Evolutionary conservation across 352 stramenopile species (phyloP).

Genomic region (Globisporangium nagaii): DNA sequence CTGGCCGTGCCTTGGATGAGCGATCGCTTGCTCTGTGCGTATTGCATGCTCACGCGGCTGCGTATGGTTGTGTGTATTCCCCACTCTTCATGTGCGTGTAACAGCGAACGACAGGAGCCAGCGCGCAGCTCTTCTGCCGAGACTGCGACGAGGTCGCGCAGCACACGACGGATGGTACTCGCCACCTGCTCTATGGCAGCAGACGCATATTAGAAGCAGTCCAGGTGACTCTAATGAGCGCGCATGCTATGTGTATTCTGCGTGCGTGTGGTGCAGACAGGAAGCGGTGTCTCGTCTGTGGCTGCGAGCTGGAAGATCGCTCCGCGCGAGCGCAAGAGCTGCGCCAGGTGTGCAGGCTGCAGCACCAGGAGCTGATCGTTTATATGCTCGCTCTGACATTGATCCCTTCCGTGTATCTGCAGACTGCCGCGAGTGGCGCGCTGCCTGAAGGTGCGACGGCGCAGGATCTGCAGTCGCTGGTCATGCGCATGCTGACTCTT

Average conservation of each 20-base stretch:
- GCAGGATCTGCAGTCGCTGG: conserved; percentile 38
- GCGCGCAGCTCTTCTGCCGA: conserved; percentile 38
- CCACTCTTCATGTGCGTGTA: background rate
- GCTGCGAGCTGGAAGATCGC: conserved; percentile 42
- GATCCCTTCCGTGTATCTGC: background rate
- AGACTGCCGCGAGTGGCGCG: background rate
- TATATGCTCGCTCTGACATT: background rate
- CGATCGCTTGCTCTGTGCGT: background rate
- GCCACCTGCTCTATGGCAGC: background rate
- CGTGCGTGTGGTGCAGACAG: conserved; percentile 24
- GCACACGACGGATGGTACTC: conserved; percentile 41
- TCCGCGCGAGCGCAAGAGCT: background rate
- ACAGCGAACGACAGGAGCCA: background rate
- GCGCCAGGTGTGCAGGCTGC: background rate
- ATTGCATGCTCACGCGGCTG: background rate
- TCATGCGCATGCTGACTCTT: conserved; percentile 31
- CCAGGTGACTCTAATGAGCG: background rate
- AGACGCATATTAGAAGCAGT: background rate
- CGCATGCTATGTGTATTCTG: background rate
- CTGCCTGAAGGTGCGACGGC: conserved; percentile 10
- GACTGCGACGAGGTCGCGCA: conserved; percentile 60
- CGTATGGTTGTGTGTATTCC: background rate
- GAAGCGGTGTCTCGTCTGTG: conserved; percentile 60
- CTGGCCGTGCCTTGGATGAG: background rate
- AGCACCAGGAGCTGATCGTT: background rate